Percentiles rank a stretch among this genome's conserved stretches.
phyloP scores from a whole-genome alignment of 495 filamentous ascomycete genomes.

The Corynascus novoguineensis region DNA sequence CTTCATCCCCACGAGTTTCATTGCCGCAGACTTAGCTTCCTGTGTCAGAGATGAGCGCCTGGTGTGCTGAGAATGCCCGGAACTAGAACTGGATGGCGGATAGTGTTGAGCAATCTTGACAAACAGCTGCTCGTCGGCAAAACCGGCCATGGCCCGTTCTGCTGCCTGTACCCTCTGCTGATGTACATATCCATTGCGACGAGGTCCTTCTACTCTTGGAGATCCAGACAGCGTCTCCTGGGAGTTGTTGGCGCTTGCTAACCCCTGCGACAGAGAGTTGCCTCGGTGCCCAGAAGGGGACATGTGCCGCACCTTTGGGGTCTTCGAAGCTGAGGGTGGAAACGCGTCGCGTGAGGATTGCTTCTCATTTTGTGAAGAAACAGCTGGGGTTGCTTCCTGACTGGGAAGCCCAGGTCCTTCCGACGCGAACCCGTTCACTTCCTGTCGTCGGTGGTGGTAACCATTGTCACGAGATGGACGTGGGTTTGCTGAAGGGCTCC shows the following conservation, averaged over 20 bases:
- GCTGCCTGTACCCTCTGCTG: slow-evolving; percentile 26
- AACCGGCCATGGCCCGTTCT: slow-evolving; percentile 22
- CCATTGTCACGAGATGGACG: slow-evolving; percentile 2
- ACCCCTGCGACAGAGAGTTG: slow-evolving; percentile 23
- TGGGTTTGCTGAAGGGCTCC: slow-evolving; percentile 1
- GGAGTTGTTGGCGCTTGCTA: slow-evolving; percentile 11
- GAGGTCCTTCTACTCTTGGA: not conserved
- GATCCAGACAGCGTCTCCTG: slow-evolving; percentile 13
- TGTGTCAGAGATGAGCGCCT: slow-evolving; percentile 26
- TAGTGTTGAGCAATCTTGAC: slow-evolving; percentile 16
- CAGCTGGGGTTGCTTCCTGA: not conserved
- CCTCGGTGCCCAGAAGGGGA: slow-evolving; percentile 21
- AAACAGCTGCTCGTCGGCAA: slow-evolving; percentile 25
- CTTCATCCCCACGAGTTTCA: slow-evolving; percentile 25
- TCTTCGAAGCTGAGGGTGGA: slow-evolving; percentile 34
- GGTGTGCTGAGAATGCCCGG: slow-evolving; percentile 16
- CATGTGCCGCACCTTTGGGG: slow-evolving; percentile 28
- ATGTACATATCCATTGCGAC: slow-evolving; percentile 23
- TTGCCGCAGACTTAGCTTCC: slow-evolving; percentile 27
- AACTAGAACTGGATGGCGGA: slow-evolving; percentile 21
- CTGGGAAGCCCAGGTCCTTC: slow-evolving; percentile 5
- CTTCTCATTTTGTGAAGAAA: slow-evolving; percentile 3
- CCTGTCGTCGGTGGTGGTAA: slow-evolving; percentile 3
- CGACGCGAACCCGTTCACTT: slow-evolving; percentile 9
- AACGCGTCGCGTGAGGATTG: slow-evolving; percentile 21